Evolutionary conservation across 371 early-diverging fungal genomes (phyloP).

Genomic region (Dinochytrium kinnereticum): DNA sequence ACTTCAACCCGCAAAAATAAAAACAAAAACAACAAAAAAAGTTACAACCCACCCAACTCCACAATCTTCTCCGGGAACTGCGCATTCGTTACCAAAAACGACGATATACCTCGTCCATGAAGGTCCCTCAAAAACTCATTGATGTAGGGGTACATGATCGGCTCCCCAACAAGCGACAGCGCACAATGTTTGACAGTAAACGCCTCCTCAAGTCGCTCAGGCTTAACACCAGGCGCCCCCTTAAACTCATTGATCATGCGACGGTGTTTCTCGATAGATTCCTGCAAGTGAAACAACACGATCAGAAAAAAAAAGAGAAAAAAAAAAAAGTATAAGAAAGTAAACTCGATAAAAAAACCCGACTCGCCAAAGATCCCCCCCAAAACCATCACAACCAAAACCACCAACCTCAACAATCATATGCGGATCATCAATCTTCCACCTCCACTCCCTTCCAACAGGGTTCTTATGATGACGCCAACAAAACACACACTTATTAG

Average conservation of each 20-base stretch:
- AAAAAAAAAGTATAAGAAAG: no score
- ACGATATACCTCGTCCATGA: constrained; percentile 73
- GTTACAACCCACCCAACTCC: constrained; percentile 1
- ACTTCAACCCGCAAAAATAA: not conserved
- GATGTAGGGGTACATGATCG: constrained; percentile 86
- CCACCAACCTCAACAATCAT: constrained; percentile 62
- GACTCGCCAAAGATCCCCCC: no score
- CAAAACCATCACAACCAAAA: no score
- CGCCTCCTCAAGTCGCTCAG: constrained; percentile 78
- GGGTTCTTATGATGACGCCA: constrained; percentile 74
- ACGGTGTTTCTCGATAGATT: constrained; percentile 77
- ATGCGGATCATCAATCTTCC: constrained; percentile 77
- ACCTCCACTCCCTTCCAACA: constrained; percentile 77
- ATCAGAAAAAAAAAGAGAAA: no score
- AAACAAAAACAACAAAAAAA: not conserved
- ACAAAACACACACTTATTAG: constrained; percentile 83
- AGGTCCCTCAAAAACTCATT: constrained; percentile 76
- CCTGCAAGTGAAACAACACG: constrained; percentile 28
- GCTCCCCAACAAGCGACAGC: constrained; percentile 74
- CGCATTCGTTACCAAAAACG: constrained; percentile 83
- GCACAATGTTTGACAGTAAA: constrained; percentile 74
- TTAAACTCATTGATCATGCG: constrained; percentile 81
- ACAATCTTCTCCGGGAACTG: constrained; percentile 71
- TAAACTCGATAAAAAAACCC: no score
- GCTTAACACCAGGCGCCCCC: constrained; percentile 78